These are phyloP conservation scores for Lasiodiplodia sp. DNA, from an alignment of 2,329 filamentous ascomycete species.

Conservation along the genomic window DNA sequence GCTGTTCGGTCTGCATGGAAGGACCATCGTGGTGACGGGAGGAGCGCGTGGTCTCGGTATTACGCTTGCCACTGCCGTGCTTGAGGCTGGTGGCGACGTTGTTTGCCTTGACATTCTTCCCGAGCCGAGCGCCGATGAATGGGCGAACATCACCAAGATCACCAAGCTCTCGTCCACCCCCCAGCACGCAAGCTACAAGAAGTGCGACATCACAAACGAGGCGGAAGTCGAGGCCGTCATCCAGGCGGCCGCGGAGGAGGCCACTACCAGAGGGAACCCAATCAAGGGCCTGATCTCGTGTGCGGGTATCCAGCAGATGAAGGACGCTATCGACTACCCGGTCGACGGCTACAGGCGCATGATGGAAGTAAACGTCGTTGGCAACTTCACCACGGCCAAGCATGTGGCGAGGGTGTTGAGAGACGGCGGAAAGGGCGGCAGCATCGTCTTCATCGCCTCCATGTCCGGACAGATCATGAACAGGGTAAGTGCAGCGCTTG, in stretches of 20 bases:
- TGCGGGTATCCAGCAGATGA: slow-evolving; percentile 41
- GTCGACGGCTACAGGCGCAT: slow-evolving; percentile 44
- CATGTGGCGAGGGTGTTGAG: slow-evolving; percentile 24
- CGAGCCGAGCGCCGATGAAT: slow-evolving; percentile 18
- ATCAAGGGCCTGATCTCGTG: slow-evolving; percentile 40
- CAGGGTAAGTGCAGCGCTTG: slow-evolving; percentile 12
- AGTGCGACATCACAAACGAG: slow-evolving; percentile 38
- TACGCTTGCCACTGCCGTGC: slow-evolving; percentile 36
- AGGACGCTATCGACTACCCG: slow-evolving; percentile 44
- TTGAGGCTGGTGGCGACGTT: slow-evolving; percentile 40
- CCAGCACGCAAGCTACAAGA: slow-evolving; percentile 32
- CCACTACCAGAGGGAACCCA: slow-evolving; percentile 32
- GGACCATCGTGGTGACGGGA: slow-evolving; percentile 37
- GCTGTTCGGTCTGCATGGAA: slow-evolving; percentile 18
- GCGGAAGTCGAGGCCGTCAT: slow-evolving; percentile 31
- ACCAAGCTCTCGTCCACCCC: slow-evolving; percentile 9
- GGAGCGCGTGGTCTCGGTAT: slow-evolving; percentile 40
- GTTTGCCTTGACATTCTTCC: slow-evolving; percentile 21
- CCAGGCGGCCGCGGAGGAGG: slow-evolving; percentile 31
- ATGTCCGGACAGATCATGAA: slow-evolving; percentile 38
- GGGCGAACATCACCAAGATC: slow-evolving; percentile 5
- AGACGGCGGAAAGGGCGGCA: slow-evolving; percentile 31
- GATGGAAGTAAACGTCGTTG: slow-evolving; percentile 48
- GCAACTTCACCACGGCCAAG: slow-evolving; percentile 44
- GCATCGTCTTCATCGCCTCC: slow-evolving; percentile 49